phyloP scores from a whole-genome alignment of 352 stramenopile genomes.

The Phytophthora lateralis region DNA sequence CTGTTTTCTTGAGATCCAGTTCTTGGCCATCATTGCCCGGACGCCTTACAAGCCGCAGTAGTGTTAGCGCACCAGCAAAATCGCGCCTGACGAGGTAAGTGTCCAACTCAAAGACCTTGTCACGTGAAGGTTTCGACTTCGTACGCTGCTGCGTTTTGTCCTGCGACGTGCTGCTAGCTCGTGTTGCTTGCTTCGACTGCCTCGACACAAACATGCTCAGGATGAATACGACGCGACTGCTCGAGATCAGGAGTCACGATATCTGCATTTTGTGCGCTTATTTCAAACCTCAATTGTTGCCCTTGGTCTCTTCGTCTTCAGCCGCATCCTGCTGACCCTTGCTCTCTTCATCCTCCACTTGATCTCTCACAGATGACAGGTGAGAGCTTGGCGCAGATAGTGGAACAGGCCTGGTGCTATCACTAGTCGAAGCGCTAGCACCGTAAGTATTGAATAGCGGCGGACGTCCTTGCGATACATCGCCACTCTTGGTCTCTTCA shows the following conservation, averaged over 20 bases:
- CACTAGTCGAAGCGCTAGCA: background rate
- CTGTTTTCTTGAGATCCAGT: slow-evolving; percentile 1
- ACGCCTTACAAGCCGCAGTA: slow-evolving; percentile 35
- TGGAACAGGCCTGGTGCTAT: slow-evolving; percentile 8
- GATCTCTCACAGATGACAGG: background rate
- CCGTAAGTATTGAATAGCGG: slow-evolving; percentile 28
- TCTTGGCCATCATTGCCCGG: slow-evolving; percentile 32
- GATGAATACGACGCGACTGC: slow-evolving; percentile 4
- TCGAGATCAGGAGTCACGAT: slow-evolving; percentile 10
- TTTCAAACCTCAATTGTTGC: slow-evolving; percentile 17
- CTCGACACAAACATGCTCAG: slow-evolving; percentile 30
- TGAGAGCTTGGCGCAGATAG: slow-evolving; percentile 11
- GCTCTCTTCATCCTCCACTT: slow-evolving; percentile 7
- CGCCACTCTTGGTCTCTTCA: slow-evolving; percentile 29
- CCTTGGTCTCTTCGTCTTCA: slow-evolving; percentile 32
- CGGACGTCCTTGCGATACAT: slow-evolving; percentile 10
- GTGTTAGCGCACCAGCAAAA: slow-evolving; percentile 50
- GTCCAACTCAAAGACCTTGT: slow-evolving; percentile 42
- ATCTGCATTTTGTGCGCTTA: slow-evolving; percentile 28
- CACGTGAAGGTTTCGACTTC: slow-evolving; percentile 2
- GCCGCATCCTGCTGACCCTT: slow-evolving; percentile 7
- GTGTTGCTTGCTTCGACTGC: slow-evolving; percentile 5
- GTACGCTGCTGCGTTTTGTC: slow-evolving; percentile 6
- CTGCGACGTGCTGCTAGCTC: background rate
- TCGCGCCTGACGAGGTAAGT: slow-evolving; percentile 51